A percentile compares a stretch with the other conserved stretches of the same genome.
Evolutionary conservation across 2,329 filamentous ascomycete genomes (phyloP).

Genomic region (Xylaria multiplex): DNA sequence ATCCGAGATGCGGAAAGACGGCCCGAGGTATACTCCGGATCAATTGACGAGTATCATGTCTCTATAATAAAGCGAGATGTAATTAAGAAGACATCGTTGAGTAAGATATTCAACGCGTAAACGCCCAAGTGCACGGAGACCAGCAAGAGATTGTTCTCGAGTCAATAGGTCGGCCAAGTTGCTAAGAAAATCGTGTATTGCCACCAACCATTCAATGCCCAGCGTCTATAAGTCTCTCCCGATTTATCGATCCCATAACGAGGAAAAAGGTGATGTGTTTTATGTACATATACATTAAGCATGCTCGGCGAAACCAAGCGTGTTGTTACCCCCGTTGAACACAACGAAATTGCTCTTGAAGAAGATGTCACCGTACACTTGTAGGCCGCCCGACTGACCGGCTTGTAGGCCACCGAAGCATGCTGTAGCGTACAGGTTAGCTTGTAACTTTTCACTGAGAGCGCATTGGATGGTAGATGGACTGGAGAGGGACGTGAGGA

Average conservation of each 20-base stretch:
- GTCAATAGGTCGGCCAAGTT: too few relatives aligned
- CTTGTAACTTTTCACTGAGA: conserved; percentile 6
- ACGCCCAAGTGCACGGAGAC: background rate
- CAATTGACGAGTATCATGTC: too few relatives aligned
- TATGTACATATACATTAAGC: conserved; percentile 56
- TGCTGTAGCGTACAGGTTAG: conserved; percentile 47
- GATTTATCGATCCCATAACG: background rate
- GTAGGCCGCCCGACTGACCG: conserved; percentile 60
- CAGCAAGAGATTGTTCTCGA: background rate
- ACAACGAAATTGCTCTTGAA: conserved; percentile 70
- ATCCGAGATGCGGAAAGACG: too few relatives aligned
- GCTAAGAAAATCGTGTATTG: background rate
- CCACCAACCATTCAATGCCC: background rate
- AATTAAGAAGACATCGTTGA: background rate
- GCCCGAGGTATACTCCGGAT: too few relatives aligned
- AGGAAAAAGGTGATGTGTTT: background rate
- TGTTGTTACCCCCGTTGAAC: conserved; percentile 66
- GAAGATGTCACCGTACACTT: conserved; percentile 72
- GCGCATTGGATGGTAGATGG: background rate
- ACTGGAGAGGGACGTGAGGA: background rate
- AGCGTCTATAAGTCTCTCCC: background rate
- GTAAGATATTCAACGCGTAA: background rate
- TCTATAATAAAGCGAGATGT: too few relatives aligned
- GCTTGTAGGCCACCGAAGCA: conserved; percentile 77
- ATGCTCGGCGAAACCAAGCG: conserved; percentile 61